phyloP scores from a whole-genome alignment of 768 basidiomycete species.

The Lyophyllum shimeji region DNA sequence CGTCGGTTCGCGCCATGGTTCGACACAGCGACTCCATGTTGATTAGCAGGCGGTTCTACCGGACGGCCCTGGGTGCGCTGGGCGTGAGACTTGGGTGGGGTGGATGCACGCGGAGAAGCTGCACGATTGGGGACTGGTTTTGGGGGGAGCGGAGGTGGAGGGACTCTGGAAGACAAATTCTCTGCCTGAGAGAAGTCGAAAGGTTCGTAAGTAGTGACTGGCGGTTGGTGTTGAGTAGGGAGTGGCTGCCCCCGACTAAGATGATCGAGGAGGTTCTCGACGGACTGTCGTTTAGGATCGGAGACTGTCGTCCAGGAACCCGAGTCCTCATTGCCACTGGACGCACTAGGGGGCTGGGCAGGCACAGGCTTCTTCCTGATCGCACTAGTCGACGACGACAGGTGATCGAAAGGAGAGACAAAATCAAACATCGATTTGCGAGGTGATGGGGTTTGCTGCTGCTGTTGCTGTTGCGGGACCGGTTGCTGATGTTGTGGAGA shows the following conservation, averaged over 20 bases:
- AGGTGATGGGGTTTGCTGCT: slow-evolving; percentile 61
- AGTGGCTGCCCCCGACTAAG: slow-evolving; percentile 51
- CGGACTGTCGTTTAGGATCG: slow-evolving; percentile 78
- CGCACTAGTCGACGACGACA: slow-evolving; percentile 47
- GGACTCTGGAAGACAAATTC: slow-evolving; percentile 41
- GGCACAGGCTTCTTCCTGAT: slow-evolving; percentile 75
- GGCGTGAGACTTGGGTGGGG: slow-evolving; percentile 61
- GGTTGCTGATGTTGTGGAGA: slow-evolving; percentile 10
- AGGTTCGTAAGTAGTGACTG: slow-evolving; percentile 43
- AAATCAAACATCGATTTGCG: slow-evolving; percentile 87
- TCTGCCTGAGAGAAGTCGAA: slow-evolving; percentile 51
- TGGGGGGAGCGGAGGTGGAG: slow-evolving; percentile 63
- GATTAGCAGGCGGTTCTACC: slow-evolving; percentile 51
- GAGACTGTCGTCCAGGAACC: slow-evolving; percentile 48
- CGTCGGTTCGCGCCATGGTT: slow-evolving; percentile 34
- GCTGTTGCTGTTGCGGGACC: slow-evolving; percentile 25
- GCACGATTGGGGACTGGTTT: slow-evolving; percentile 48
- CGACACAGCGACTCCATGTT: slow-evolving; percentile 29
- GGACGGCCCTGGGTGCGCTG: slow-evolving; percentile 52
- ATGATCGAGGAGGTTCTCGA: slow-evolving; percentile 79
- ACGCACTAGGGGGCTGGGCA: slow-evolving; percentile 36
- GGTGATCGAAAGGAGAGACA: slow-evolving; percentile 80
- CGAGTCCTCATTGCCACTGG: slow-evolving; percentile 56
- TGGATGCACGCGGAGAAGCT: slow-evolving; percentile 57
- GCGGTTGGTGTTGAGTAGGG: slow-evolving; percentile 31